Evolutionary conservation across 2,329 filamentous ascomycete species (phyloP).

Genomic region (Hymenoscyphus linearis): DNA sequence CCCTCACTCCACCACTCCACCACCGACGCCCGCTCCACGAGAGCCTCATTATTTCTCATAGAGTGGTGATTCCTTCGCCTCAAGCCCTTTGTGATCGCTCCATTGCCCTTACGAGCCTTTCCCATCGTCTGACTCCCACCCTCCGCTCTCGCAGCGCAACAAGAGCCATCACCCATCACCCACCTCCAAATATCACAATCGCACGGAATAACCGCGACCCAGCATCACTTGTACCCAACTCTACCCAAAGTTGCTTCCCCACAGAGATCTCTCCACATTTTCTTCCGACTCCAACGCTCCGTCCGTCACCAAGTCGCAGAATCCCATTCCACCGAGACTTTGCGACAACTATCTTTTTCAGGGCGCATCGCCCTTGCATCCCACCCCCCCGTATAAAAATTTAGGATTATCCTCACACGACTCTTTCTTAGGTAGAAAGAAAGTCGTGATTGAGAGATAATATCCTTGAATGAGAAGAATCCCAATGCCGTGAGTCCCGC

Average conservation of each 20-base stretch:
- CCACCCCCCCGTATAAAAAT: constrained; percentile 7
- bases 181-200: not conserved
- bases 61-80: not conserved
- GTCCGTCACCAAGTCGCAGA: not conserved
- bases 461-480: constrained; percentile 18
- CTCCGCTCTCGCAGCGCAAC: not conserved
- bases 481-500: constrained; percentile 22
- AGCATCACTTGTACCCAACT: not conserved
- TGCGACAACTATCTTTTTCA: not conserved
- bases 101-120: not conserved
- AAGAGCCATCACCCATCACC: not conserved
- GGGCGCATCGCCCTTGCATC: constrained; percentile 14
- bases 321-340: not conserved
- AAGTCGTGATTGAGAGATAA: constrained; percentile 31
- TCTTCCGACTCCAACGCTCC: not conserved
- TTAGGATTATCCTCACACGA: constrained; percentile 30
- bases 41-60: not conserved
- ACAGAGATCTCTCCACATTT: not conserved
- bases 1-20: not conserved
- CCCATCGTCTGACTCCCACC: not conserved
- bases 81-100: not conserved
- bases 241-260: not conserved
- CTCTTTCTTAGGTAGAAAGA: constrained; percentile 31
- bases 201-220: not conserved
- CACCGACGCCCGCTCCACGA: not conserved